Percentiles rank a stretch among this genome's conserved stretches.
These are phyloP conservation scores for Auriscalpium vulgare DNA, from an alignment of 768 basidiomycete species.

Conservation along the genomic window DNA sequence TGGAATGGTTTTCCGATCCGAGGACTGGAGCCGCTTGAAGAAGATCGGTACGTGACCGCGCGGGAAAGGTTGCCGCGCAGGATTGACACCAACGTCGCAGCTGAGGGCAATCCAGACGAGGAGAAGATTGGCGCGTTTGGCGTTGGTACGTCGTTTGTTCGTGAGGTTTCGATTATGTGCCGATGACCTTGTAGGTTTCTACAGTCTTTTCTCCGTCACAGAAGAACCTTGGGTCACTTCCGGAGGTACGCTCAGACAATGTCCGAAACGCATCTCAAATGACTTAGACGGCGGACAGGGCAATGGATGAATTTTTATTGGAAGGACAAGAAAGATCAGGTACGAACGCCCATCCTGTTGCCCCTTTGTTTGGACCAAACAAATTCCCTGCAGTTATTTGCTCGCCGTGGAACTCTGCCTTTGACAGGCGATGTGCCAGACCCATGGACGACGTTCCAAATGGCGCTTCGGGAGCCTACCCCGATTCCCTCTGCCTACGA, in stretches of 20 bases:
- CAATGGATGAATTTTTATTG: slow-evolving; percentile 96
- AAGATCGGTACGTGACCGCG: slow-evolving; percentile 57
- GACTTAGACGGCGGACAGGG: slow-evolving; percentile 30
- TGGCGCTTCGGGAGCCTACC: slow-evolving; percentile 74
- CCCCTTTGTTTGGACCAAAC: not conserved
- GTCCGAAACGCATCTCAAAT: no score
- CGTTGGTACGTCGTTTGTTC: slow-evolving; percentile 41
- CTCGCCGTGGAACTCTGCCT: slow-evolving; percentile 65
- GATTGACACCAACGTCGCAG: slow-evolving; percentile 25
- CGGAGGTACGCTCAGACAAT: slow-evolving; percentile 39
- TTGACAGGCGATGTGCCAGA: slow-evolving; percentile 24
- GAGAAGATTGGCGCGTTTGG: slow-evolving; percentile 95
- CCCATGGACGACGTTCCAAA: slow-evolving; percentile 84
- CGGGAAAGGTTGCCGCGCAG: no score
- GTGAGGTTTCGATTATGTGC: not conserved
- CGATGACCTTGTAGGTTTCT: slow-evolving; percentile 42
- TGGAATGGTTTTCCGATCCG: slow-evolving; percentile 70
- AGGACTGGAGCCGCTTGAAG: slow-evolving; percentile 86
- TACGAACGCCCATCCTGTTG: slow-evolving; percentile 19
- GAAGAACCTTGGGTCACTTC: slow-evolving; percentile 80
- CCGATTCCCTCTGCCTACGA: slow-evolving; percentile 82
- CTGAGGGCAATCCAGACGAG: slow-evolving; percentile 91
- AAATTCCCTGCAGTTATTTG: slow-evolving; percentile 51
- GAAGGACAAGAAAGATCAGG: slow-evolving; percentile 90
- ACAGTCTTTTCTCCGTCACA: slow-evolving; percentile 75